Evolutionary conservation across 805 yeast genomes (phyloP), one percentile per base, ranked within the genome.

Genomic region (Suhomyces emberorum): DNA sequence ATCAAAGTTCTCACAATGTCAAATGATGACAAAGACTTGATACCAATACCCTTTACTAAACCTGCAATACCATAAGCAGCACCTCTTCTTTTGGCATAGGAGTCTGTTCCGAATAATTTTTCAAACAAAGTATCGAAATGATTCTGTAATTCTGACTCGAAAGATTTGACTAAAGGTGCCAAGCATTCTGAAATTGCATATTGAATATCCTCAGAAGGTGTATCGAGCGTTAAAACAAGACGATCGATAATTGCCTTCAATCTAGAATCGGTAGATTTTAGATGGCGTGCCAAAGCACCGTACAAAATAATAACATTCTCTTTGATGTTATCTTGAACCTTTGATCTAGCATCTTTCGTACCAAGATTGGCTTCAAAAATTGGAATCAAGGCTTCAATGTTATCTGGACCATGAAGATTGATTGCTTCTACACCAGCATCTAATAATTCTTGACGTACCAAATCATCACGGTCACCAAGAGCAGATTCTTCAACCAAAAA

Each of bases 21-120:
- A 53, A 76, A 79, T 33, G 83, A 82, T 8, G 86, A 74, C 35
- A 93, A 64, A 0, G 95, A 74, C 41, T 78, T 72, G 35, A 93
- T 78, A 47, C 98, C 98, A 15, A 79, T 74, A 40, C 99, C 98
- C 53, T 86, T 83, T 3, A 85, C 91, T 30, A 93, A 62, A 44
- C 99, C 99, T 15, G 98, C 85, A 49, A 93, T 74, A 59, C 98
- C 98, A 64, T 86, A 88, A 1, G 98, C 98, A 2, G 96, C 91
- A 53, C 98, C 99, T 46, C 91, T 76, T 55, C 96, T 74, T n/a
- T 70, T 67, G 1, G 75, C 74, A 25, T 67, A 52, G 15, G 41
- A 37, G 17, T 64, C 63, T 21, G 65, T 63, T 7, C 61, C 56
- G 52, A 85, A 78, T 17, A 89, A 64, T 46, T 74, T 78, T 4